A percentile compares a stretch with the other conserved stretches of the same genome.
Evolutionary conservation across 176 grass and related monocot species (phyloP).

Genomic region (Melocanna baccifera): DNA sequence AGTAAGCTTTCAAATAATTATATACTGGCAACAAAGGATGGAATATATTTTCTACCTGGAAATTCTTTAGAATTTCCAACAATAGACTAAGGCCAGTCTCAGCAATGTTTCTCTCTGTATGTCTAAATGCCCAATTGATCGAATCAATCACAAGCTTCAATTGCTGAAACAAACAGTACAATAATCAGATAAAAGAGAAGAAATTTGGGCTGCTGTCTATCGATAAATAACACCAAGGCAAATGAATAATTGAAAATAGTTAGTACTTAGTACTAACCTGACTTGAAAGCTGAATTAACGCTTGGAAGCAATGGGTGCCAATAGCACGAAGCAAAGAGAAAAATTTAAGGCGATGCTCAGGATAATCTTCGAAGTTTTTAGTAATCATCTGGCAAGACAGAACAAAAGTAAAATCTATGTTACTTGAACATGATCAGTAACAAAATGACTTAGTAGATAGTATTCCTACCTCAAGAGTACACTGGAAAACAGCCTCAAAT

Average conservation of each 20-base stretch:
- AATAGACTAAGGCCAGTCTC: conserved; percentile 95
- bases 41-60: conserved; percentile 56
- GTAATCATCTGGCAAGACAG: conserved; percentile 81
- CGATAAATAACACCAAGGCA: background rate
- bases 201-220: background rate
- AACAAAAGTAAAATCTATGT: conserved; percentile 10
- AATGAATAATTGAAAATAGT: background rate
- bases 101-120: conserved; percentile 98
- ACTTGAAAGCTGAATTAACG: conserved; percentile 91
- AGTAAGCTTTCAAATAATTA: conserved; percentile 5
- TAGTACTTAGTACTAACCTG: conserved; percentile 53
- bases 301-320: conserved; percentile 97
- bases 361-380: conserved; percentile 98
- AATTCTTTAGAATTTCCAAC: conserved; percentile 91
- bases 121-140: conserved; percentile 97
- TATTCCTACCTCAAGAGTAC: conserved; percentile 81
- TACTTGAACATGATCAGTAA: conserved; percentile 8
- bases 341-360: conserved; percentile 97
- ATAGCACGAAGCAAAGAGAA: conserved; percentile 94
- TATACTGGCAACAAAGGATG: background rate
- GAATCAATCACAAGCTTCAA: conserved; percentile 99
- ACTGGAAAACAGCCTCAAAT: conserved; percentile 98
- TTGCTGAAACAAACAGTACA: conserved; percentile 63
- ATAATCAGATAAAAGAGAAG: conserved; percentile 35
- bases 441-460: background rate